Percentiles rank a stretch among this genome's conserved stretches.
Evolutionary conservation across 2,329 filamentous ascomycete genomes (phyloP).

Genomic region (Fusarium cyanostomum): DNA sequence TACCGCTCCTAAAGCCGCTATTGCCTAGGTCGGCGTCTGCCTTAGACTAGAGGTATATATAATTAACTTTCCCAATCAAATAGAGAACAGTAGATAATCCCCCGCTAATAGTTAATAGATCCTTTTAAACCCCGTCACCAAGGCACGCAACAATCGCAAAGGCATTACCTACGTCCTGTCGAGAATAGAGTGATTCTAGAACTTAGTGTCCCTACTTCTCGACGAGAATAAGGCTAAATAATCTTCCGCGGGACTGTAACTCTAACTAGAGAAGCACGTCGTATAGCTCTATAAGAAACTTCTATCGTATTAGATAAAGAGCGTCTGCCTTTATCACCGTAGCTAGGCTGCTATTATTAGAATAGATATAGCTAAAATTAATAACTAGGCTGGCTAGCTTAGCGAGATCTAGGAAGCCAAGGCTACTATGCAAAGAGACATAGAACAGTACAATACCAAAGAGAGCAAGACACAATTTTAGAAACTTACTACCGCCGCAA

Average conservation of each 20-base stretch:
- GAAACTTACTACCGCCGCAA: neutral
- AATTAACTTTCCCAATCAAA: neutral
- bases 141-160: slow-evolving; percentile 38
- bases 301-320: slow-evolving; percentile 3
- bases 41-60: slow-evolving; percentile 45
- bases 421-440: neutral
- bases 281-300: slow-evolving; percentile 7
- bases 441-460: slow-evolving; percentile 1
- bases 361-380: neutral
- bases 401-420: neutral
- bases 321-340: neutral
- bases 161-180: slow-evolving; percentile 49
- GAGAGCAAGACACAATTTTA: neutral
- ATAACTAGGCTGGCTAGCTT: neutral
- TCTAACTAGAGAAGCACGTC: neutral
- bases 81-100: neutral
- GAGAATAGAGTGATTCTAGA: slow-evolving; percentile 52
- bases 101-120: neutral
- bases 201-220: slow-evolving; percentile 44
- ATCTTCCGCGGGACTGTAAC: neutral
- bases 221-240: slow-evolving; percentile 31
- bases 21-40: slow-evolving; percentile 51
- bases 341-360: neutral
- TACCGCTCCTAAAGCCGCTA: slow-evolving; percentile 46
- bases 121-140: neutral